Percentiles rank a stretch among this genome's conserved stretches.
Evolutionary conservation across 805 yeast genomes (phyloP).

Genomic region (Candida koratica): DNA sequence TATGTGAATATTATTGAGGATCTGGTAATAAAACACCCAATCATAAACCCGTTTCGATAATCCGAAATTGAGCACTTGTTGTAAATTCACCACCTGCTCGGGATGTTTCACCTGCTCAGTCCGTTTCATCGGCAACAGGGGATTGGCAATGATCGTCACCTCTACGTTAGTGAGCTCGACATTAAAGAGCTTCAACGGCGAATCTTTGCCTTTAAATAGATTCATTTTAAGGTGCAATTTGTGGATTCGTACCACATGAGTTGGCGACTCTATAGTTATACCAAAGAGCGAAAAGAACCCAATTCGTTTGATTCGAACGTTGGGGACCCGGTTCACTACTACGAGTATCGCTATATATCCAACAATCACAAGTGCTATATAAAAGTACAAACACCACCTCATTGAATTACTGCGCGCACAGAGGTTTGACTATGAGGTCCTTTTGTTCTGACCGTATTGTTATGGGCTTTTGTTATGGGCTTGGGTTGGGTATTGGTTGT

Average conservation of each 20-base stretch:
- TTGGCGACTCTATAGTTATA: constrained; percentile 19
- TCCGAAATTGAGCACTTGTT: constrained; percentile 12
- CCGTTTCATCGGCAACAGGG: background rate
- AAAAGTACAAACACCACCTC: constrained; percentile 3
- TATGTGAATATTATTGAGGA: constrained; percentile 24
- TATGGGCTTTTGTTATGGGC: no score
- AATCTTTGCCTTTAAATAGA: constrained; percentile 19
- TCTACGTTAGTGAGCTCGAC: constrained; percentile 23
- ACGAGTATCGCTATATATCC: constrained; percentile 19
- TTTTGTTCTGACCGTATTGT: no score
- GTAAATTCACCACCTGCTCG: constrained; percentile 10
- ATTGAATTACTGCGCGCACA: no score
- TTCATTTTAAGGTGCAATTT: constrained; percentile 21
- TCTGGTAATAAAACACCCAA: constrained; percentile 15
- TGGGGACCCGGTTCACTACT: constrained; percentile 25
- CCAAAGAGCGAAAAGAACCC: constrained; percentile 30
- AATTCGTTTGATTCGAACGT: constrained; percentile 23
- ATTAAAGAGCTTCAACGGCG: constrained; percentile 26
- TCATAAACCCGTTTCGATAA: constrained; percentile 22
- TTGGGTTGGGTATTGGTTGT: no score
- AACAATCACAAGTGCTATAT: background rate
- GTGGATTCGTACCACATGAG: constrained; percentile 16
- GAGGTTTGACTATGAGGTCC: no score
- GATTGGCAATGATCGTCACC: constrained; percentile 2
- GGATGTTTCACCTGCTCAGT: background rate